A percentile compares a stretch with the other conserved stretches of the same genome.
These are phyloP conservation scores for Pseudocercospora pini-densiflorae DNA, from an alignment of 2,329 filamentous ascomycete genomes.

Conservation along the genomic window DNA sequence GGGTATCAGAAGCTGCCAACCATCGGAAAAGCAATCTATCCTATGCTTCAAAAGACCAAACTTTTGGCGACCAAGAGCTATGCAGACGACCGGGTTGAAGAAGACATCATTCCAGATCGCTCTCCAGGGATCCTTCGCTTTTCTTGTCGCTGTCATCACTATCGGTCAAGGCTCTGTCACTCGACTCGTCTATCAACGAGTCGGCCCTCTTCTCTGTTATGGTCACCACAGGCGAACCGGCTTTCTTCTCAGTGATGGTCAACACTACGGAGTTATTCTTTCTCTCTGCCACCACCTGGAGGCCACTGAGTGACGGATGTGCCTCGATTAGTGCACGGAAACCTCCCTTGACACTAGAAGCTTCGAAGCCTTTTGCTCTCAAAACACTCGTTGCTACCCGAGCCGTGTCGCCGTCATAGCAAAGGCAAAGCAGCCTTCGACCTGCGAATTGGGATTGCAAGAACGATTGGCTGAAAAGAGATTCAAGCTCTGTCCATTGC, in stretches of 20 bases:
- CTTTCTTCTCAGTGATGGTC: background rate
- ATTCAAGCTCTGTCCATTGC: conserved; percentile 56
- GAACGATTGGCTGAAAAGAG: conserved; percentile 41
- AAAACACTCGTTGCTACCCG: conserved; percentile 60
- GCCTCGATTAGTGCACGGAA: conserved; percentile 6
- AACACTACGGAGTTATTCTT: background rate
- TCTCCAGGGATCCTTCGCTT: background rate
- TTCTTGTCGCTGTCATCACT: conserved; percentile 3
- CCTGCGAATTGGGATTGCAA: conserved; percentile 33
- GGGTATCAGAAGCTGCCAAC: background rate
- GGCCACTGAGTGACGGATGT: background rate
- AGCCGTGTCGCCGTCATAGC: conserved; percentile 60
- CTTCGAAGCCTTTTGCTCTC: conserved; percentile 50
- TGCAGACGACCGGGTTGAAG: background rate
- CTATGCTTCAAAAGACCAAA: background rate
- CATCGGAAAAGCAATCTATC: background rate
- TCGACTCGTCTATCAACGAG: background rate
- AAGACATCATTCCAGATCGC: background rate
- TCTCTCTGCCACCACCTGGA: background rate
- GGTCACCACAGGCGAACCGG: background rate
- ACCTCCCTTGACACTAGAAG: conserved; percentile 21
- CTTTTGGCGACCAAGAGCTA: background rate
- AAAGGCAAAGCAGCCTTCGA: conserved; percentile 53
- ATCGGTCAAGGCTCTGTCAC: background rate
- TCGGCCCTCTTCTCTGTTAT: background rate